Conservation (phyloP, 2,329 filamentous ascomycete species). For the Blastomyces silverae region DNA sequence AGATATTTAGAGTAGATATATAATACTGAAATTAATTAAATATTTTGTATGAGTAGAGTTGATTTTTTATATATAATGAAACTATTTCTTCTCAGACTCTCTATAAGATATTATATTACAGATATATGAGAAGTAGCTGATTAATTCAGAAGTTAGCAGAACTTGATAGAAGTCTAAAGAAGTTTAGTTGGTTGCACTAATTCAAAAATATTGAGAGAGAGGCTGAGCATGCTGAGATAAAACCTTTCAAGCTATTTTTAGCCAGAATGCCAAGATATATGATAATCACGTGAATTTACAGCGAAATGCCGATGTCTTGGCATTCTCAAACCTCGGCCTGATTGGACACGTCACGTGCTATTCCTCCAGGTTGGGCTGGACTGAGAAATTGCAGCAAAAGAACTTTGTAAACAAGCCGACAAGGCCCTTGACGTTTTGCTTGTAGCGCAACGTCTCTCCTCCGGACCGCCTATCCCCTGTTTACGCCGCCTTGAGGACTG, state of each 20-base stretch:
- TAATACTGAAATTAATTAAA: too few relatives aligned
- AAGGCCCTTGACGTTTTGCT: neutral
- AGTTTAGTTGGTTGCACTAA: neutral
- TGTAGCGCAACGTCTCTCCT: neutral
- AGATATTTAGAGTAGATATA: too few relatives aligned
- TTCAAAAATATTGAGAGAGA: neutral
- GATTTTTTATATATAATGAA: neutral
- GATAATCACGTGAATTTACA: neutral
- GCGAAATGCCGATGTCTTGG: neutral
- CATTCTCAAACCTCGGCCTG: constrained; percentile 6
- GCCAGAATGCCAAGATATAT: neutral
- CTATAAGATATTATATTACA: neutral
- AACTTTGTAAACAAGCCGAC: neutral
- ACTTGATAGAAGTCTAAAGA: too few relatives aligned
- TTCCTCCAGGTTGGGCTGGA: neutral
- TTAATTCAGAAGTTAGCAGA: too few relatives aligned
- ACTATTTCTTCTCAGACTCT: neutral
- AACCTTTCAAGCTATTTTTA: too few relatives aligned
- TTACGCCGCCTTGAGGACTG: neutral
- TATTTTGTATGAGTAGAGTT: neutral
- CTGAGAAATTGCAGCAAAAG: constrained; percentile 5
- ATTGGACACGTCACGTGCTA: constrained; percentile 8
- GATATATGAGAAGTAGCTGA: neutral
- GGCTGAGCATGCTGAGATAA: constrained; percentile 1
- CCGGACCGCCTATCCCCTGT: neutral